Conservation (phyloP, 441 rosid genomes). For the Gossypium davidsonii region DNA sequence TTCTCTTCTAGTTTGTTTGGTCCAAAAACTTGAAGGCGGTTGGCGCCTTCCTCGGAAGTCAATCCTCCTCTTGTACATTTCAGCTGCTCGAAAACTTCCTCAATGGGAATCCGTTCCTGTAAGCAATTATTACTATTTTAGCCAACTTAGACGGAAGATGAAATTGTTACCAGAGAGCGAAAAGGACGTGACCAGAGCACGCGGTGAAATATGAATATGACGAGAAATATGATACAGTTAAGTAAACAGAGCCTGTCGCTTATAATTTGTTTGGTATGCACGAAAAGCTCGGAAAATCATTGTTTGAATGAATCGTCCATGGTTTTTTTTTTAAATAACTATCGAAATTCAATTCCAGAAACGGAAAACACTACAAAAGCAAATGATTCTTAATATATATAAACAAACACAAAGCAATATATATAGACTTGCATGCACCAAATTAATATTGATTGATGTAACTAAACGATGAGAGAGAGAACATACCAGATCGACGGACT, state of each 20-base stretch:
- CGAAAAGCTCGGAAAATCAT: background rate
- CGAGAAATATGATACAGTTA: no score
- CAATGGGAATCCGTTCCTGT: slow-evolving; percentile 71
- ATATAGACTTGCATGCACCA: background rate
- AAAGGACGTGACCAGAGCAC: background rate
- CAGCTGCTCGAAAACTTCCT: slow-evolving; percentile 81
- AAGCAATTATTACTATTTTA: background rate
- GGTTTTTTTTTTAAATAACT: background rate
- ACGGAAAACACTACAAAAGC: background rate
- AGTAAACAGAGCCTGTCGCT: background rate
- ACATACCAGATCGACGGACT: slow-evolving; percentile 77
- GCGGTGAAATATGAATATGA: no score
- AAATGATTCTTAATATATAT: background rate
- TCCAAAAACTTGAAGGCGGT: slow-evolving; percentile 69
- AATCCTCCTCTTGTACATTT: slow-evolving; percentile 73
- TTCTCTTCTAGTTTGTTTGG: slow-evolving; percentile 88
- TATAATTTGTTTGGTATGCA: background rate
- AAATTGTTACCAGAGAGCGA: background rate
- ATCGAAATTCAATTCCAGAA: background rate
- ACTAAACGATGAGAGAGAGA: background rate
- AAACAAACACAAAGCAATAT: background rate
- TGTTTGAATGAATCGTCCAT: background rate
- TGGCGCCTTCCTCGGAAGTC: slow-evolving; percentile 56
- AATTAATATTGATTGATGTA: background rate
- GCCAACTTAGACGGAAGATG: background rate